Evolutionary conservation across 2,329 filamentous ascomycete species (phyloP).

Genomic region (Pyrenochaeta sp.): DNA sequence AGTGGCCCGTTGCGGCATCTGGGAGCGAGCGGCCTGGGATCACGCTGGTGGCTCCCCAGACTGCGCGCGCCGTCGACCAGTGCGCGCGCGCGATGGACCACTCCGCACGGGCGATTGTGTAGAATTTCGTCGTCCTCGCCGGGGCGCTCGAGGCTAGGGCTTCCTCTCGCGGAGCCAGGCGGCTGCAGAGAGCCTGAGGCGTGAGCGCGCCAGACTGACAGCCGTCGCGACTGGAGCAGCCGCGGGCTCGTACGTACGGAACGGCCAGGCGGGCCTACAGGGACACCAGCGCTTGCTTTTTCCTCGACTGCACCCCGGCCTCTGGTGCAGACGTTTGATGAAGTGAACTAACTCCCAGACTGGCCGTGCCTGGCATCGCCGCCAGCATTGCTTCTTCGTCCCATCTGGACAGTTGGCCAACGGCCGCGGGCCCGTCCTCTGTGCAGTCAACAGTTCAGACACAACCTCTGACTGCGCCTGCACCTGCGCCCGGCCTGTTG

Average conservation of each 20-base stretch:
- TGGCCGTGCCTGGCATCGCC: conserved; percentile 39
- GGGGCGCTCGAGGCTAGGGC: no score
- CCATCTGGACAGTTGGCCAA: conserved; percentile 38
- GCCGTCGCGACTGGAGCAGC: no score
- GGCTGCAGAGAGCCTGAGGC: no score
- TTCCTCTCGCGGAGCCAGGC: no score
- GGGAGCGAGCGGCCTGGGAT: conserved; percentile 23
- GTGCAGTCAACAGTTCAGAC: no score
- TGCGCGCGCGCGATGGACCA: conserved; percentile 25
- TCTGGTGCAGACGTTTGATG: conserved; percentile 38
- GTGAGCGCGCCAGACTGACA: no score
- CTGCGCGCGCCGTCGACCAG: conserved; percentile 10
- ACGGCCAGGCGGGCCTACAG: conserved; percentile 35
- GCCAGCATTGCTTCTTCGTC: conserved; percentile 36
- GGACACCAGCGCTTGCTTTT: conserved; percentile 34
- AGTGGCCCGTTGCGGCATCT: conserved; percentile 28
- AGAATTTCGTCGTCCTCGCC: no score
- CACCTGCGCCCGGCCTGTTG: no score
- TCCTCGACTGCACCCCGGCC: conserved; percentile 35
- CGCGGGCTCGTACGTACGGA: no score
- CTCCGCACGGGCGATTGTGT: conserved; percentile 32
- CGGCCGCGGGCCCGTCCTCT: conserved; percentile 36
- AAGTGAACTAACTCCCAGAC: conserved; percentile 34
- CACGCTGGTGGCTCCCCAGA: conserved; percentile 23
- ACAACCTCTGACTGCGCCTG: conserved; percentile 40